Evolutionary conservation across 768 basidiomycete species (phyloP), one percentile per base, ranked within the genome.

Genomic region (Heimioporus sp.): DNA sequence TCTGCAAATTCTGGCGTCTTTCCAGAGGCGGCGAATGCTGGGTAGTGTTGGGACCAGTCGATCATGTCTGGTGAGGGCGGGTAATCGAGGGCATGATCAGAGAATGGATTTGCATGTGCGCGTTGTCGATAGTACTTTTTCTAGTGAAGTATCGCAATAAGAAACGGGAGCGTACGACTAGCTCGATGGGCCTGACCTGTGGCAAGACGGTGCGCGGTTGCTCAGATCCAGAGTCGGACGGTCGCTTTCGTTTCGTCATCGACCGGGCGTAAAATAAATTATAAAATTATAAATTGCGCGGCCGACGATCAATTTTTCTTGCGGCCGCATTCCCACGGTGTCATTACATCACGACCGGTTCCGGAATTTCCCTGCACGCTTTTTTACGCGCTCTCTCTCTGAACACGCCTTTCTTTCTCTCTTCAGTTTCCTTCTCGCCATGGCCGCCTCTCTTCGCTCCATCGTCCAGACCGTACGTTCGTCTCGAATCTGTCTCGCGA

Each of bases 1-100:
- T 99, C 97, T 4, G 92, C 97, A 64, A 94, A 97, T 70, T 95
- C 92, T 41, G 97, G 95, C 10, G 73, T 72, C 63, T 88, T 88
- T 38, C 76, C 76, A 32, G 77, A 67, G 20, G 64, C 69, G 30
- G 73, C 67, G 65, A 83, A 88, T 28, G 82, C 77, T 0, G 96
- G 95, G 72, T 85, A 98, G 69, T 94, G 92, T 19, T 71, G 67
- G 11, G 75, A 68, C 95, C 95, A 97, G 70, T 95, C 85, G 67
- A 96, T 83, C 45, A 73, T 70, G 32, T 76, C 66, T 5, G 95
- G 95, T 7, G 85, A 84, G 13, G 80, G 51, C 2, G 96, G 96
- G 64, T 98, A 98, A 54, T 86, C 85, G 46, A 99, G 81, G 16
- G 83, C 77, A 73, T 99, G 89, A 66, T 91, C 89, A 15, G 90